Conservation (phyloP, 306 rosid species). For the Inga leiocalycina region DNA sequence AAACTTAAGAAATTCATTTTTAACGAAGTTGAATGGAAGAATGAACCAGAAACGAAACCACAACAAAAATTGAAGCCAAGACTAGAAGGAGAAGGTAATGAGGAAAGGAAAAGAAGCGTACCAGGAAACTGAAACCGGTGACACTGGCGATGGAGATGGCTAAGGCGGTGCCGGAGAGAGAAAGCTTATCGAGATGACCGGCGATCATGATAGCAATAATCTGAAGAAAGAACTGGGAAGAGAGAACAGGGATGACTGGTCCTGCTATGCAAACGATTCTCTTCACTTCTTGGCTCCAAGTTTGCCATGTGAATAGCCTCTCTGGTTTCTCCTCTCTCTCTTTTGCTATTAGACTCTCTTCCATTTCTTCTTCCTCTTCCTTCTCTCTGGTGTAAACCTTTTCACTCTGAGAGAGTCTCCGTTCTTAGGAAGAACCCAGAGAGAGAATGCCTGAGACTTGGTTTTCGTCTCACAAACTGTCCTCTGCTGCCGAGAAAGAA, state of each 20-base stretch:
- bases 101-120: conserved; percentile 2
- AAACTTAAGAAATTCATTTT: too few relatives aligned
- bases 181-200: conserved; percentile 60
- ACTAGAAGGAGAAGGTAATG: background rate
- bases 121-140: conserved; percentile 64
- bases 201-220: conserved; percentile 57
- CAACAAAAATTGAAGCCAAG: too few relatives aligned
- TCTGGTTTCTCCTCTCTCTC: background rate
- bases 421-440: background rate
- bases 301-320: conserved; percentile 31
- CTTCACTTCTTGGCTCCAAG: conserved; percentile 46
- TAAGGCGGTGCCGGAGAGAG: conserved; percentile 56
- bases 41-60: background rate
- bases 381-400: background rate
- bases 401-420: background rate
- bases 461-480: too few relatives aligned
- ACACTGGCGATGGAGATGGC: conserved; percentile 50
- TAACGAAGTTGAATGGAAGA: background rate
- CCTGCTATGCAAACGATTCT: conserved; percentile 48
- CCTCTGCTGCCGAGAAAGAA: too few relatives aligned
- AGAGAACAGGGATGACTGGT: conserved; percentile 52
- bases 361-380: conserved; percentile 24
- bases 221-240: conserved; percentile 54
- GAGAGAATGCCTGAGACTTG: background rate
- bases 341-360: conserved; percentile 37